These are phyloP conservation scores for Miscanthus sacchariflorus DNA, from an alignment of 202 grass and related monocot species.

Conservation along the genomic window DNA sequence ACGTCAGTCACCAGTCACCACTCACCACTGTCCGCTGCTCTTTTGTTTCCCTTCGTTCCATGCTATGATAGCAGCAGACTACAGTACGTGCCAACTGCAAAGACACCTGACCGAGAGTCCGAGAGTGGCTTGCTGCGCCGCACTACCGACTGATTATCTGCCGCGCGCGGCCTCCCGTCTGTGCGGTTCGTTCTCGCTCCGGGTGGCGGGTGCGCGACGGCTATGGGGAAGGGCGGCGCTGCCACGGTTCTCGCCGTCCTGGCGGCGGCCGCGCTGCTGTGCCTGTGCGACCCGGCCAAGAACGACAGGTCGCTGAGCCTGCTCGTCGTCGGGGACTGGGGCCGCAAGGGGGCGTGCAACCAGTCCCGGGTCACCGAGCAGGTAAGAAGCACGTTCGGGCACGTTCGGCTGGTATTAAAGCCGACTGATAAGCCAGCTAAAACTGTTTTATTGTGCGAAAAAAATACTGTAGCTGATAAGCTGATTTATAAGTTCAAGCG, in stretches of 20 bases:
- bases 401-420: no score
- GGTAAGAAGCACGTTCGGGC: constrained; percentile 28
- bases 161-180: background rate
- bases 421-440: no score
- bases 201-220: background rate
- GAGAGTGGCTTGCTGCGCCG: no score
- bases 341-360: constrained; percentile 73
- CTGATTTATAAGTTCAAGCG: no score
- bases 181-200: background rate
- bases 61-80: no score
- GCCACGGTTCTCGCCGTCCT: background rate
- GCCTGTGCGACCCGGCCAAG: constrained; percentile 45
- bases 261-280: background rate
- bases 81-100: background rate
- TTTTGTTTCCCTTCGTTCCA: background rate
- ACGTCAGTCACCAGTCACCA: no score
- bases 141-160: background rate
- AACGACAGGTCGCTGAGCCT: constrained; percentile 65
- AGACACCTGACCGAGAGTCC: background rate
- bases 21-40: no score
- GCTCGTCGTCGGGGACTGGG: constrained; percentile 88
- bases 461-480: no score
- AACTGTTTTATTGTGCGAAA: no score
- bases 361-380: constrained; percentile 72
- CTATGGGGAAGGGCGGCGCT: background rate